These are phyloP conservation scores for Cladosporium sp. DNA, from an alignment of 2,329 filamentous ascomycete genomes.

Conservation along the genomic window DNA sequence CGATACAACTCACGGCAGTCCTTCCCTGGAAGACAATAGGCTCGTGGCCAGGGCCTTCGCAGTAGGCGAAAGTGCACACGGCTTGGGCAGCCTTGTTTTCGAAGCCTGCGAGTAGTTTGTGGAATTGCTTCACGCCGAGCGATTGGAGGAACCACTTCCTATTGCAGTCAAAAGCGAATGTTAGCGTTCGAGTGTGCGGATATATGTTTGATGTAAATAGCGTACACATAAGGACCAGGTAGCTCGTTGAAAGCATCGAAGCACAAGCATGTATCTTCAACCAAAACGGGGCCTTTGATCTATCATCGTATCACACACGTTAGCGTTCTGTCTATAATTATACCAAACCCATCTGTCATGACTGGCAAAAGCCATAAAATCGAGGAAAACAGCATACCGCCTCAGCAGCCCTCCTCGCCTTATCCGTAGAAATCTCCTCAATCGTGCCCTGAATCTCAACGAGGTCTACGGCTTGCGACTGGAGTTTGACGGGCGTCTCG, in stretches of 20 bases:
- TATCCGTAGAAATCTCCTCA: slow-evolving; percentile 85
- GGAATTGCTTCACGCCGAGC: slow-evolving; percentile 78
- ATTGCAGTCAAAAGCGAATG: background rate
- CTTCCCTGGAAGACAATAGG: slow-evolving; percentile 87
- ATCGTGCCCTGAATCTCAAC: slow-evolving; percentile 88
- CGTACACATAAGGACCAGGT: slow-evolving; percentile 92
- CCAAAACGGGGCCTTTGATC: slow-evolving; percentile 82
- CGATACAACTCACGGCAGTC: slow-evolving; percentile 59
- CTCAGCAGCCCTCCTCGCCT: slow-evolving; percentile 77
- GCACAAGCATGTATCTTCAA: slow-evolving; percentile 93
- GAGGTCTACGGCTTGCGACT: slow-evolving; percentile 72
- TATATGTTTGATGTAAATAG: slow-evolving; percentile 16
- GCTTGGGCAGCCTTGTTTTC: slow-evolving; percentile 88
- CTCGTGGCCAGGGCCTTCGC: slow-evolving; percentile 75
- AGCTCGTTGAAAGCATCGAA: slow-evolving; percentile 88
- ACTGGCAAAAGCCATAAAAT: background rate
- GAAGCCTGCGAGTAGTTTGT: slow-evolving; percentile 85
- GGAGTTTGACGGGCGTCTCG: slow-evolving; percentile 62
- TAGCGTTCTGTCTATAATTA: background rate
- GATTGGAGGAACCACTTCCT: slow-evolving; percentile 93
- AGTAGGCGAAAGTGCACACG: slow-evolving; percentile 94
- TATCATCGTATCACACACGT: slow-evolving; percentile 32
- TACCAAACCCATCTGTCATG: background rate
- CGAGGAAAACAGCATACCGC: slow-evolving; percentile 48
- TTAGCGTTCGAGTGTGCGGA: background rate